Conservation (phyloP, 169 alveolate genomes). For the Cryptosporidium felis region DNA sequence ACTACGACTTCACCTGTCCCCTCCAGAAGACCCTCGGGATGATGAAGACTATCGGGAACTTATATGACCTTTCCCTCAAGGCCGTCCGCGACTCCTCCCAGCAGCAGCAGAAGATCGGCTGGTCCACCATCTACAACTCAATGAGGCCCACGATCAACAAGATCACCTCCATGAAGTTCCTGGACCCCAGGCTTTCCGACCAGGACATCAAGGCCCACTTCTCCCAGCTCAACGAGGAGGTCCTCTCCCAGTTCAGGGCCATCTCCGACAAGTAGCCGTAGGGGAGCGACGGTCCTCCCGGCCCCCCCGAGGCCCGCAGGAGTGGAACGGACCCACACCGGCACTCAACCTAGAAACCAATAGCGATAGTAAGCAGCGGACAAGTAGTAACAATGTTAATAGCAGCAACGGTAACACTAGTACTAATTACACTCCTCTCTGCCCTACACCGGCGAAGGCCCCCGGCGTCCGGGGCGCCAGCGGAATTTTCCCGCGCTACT, state of each 20-base stretch:
- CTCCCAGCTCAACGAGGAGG: slow-evolving; percentile 73
- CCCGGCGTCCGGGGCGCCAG: no score
- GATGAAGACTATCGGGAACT: slow-evolving; percentile 94
- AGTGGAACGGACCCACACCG: no score
- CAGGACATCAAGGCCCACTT: slow-evolving; percentile 80
- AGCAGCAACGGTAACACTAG: no score
- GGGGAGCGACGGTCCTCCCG: no score
- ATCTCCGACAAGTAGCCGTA: slow-evolving; percentile 41
- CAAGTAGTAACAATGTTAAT: no score
- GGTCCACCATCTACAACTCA: slow-evolving; percentile 92
- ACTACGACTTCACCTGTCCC: slow-evolving; percentile 97
- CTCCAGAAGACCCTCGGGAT: slow-evolving; percentile 95
- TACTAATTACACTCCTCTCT: neutral
- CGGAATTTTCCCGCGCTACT: no score
- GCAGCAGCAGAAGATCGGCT: slow-evolving; percentile 87
- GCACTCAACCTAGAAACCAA: no score
- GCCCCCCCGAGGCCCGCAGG: no score
- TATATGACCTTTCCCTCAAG: slow-evolving; percentile 91
- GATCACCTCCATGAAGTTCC: slow-evolving; percentile 91
- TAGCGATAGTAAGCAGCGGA: no score
- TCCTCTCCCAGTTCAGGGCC: slow-evolving; percentile 76
- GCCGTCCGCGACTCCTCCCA: slow-evolving; percentile 87
- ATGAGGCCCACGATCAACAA: slow-evolving; percentile 88
- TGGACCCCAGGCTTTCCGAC: slow-evolving; percentile 82
- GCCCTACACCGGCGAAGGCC: no score